Conservation (phyloP, 208 protist species). For the Trypanosoma vivax region DNA sequence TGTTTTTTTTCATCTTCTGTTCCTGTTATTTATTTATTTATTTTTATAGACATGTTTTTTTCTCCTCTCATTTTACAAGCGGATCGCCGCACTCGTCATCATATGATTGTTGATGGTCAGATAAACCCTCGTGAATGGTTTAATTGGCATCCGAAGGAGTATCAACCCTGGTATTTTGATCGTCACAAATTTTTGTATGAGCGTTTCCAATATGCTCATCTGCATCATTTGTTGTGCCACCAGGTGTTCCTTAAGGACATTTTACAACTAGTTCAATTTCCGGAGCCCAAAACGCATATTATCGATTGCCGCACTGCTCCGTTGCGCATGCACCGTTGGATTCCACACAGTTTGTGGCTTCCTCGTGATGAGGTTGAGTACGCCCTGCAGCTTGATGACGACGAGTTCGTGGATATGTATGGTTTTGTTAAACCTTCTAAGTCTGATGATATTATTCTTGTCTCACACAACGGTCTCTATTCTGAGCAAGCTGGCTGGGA, state of each 20-base stretch:
- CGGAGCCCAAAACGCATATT: slow-evolving; percentile 67
- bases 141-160: slow-evolving; percentile 89
- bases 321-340: slow-evolving; percentile 80
- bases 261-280: slow-evolving; percentile 57
- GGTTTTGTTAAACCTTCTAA: slow-evolving; percentile 71
- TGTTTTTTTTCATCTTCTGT: not conserved
- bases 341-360: slow-evolving; percentile 84
- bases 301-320: slow-evolving; percentile 74
- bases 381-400: slow-evolving; percentile 73
- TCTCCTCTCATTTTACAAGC: slow-evolving; percentile 35
- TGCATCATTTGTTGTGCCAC: slow-evolving; percentile 82
- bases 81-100: slow-evolving; percentile 81
- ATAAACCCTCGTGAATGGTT: slow-evolving; percentile 89
- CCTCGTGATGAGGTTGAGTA: slow-evolving; percentile 88
- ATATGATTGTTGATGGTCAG: slow-evolving; percentile 86
- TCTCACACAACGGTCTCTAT: slow-evolving; percentile 85
- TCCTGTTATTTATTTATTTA: slow-evolving; percentile 4
- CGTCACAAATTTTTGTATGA: slow-evolving; percentile 89
- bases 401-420: slow-evolving; percentile 89
- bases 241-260: slow-evolving; percentile 83
- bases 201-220: slow-evolving; percentile 70
- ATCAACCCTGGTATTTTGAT: slow-evolving; percentile 91
- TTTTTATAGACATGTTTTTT: slow-evolving; percentile 25
- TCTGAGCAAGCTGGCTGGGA: slow-evolving; percentile 88
- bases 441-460: slow-evolving; percentile 73